Conservation (phyloP, 106 monocot genomes). For the Dendrobium chrysotoxum region DNA sequence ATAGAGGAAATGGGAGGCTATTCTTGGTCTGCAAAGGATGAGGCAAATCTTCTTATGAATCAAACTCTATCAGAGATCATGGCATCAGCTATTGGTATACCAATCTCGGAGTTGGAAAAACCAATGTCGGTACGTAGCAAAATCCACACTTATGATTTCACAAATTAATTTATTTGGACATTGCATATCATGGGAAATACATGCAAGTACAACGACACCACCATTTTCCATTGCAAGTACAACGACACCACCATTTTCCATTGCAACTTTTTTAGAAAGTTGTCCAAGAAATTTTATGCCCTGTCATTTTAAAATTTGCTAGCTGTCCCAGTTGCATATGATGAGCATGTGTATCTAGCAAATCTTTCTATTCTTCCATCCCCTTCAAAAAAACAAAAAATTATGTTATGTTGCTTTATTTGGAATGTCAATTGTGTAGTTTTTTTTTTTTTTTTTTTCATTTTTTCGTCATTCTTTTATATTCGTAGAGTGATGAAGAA, state of each 20-base stretch:
- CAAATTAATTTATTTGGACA: neutral
- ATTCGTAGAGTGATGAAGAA: neutral
- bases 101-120: neutral
- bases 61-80: neutral
- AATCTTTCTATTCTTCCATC: too few species aligned
- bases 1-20: neutral
- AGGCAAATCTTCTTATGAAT: neutral
- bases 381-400: too few species aligned
- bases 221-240: too few species aligned
- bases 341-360: too few species aligned
- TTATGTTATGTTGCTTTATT: neutral
- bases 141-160: neutral
- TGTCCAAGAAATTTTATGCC: neutral
- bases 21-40: neutral
- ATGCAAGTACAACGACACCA: neutral
- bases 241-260: too few species aligned
- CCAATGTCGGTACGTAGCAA: neutral
- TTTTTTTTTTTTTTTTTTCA: neutral
- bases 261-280: neutral
- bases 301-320: neutral
- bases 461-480: neutral
- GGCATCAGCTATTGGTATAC: neutral
- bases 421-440: neutral
- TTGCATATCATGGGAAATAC: neutral
- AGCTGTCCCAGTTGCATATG: neutral